Base-by-base conservation (phyloP, 2,329 filamentous ascomycete genomes). In the Neopestalotiopsis sp. region DNA sequence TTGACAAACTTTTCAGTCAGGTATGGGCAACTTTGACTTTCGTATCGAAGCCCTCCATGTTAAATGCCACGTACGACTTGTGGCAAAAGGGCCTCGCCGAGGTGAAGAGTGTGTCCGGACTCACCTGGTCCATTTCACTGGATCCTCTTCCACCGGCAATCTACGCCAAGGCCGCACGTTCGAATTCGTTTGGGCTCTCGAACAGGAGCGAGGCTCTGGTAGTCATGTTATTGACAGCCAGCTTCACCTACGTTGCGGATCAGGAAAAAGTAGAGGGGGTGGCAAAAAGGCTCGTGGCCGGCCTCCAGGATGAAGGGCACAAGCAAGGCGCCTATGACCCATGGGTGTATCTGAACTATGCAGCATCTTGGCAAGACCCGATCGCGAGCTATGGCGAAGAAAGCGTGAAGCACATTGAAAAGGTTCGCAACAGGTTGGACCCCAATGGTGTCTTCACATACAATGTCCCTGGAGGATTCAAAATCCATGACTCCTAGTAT, bases 291-390 rank as follows among this genome's bases (percentile, higher is more conserved):
- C 58, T 74, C 5, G 65, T 71, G 1, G 10, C 17, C 28, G 32
- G 28, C 17, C 65, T 72, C 12, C 42, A 70, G 12, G 40, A 65
- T 3, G 62, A 65, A 20, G 71, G 71, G 2, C 67, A 20, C n/a
- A 57, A 45, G 45, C 69, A 69, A 4, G 69, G 62, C 34, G 72
- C 58, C 5, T 71, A 68, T 10, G 73, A 75, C 38, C 72, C 72
- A 0, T 75, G 56, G 14, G 12, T 74, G 9, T 75, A 74, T 57
- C 45, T 72, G 1, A 70, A 71, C 14, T 75, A 74, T 40, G 74
- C 74, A 0, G 71, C 66, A 1, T 61, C 62, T 13, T 68, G 68
- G 62, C 73, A 75, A 65, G 68, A 74, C 20, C 68, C 69, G 3
- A 71, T 75, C 13, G 28, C 59, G 4, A 72, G 72, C 32, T 75